phyloP scores from a whole-genome alignment of 805 yeast genomes.

The Ogataea haglerorum region DNA sequence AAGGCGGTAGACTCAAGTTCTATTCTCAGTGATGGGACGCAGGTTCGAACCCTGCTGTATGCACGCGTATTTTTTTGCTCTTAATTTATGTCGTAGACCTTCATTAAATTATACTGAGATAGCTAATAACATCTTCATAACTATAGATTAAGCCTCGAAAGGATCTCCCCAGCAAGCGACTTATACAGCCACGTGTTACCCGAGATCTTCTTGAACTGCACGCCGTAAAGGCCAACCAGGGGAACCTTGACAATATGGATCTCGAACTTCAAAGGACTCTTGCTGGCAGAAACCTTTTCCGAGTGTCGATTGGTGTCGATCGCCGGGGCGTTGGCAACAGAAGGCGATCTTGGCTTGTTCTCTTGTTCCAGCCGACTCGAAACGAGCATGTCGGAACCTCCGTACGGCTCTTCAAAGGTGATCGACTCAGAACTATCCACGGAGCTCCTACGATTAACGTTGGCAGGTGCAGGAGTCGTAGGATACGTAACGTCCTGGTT shows the following conservation, averaged over 20 bases:
- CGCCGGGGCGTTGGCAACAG: slow-evolving; percentile 8
- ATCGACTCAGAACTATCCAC: slow-evolving; percentile 58
- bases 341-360: slow-evolving; percentile 21
- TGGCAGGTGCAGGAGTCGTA: slow-evolving; percentile 38
- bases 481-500: slow-evolving; percentile 45
- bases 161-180: slow-evolving; percentile 80
- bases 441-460: slow-evolving; percentile 34
- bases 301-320: slow-evolving; percentile 8
- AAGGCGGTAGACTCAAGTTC: slow-evolving; percentile 32
- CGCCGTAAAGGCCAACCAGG: slow-evolving; percentile 84
- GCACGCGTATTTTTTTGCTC: slow-evolving; percentile 19
- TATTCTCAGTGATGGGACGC: slow-evolving; percentile 32
- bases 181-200: slow-evolving; percentile 97
- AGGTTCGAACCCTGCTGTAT: slow-evolving; percentile 33
- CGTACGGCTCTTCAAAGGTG: slow-evolving; percentile 50
- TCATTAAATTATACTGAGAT: too few species aligned
- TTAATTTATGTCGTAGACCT: neutral
- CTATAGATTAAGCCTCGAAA: slow-evolving; percentile 65
- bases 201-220: slow-evolving; percentile 86
- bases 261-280: slow-evolving; percentile 80
- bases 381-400: slow-evolving; percentile 57
- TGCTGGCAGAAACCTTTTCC: slow-evolving; percentile 20
- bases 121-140: neutral
- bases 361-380: slow-evolving; percentile 57
- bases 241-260: slow-evolving; percentile 91